Percentiles rank a stretch among this genome's conserved stretches.
These are phyloP conservation scores for Chalciporus sp. DNA, from an alignment of 1,284 basidiomycete genomes.

Conservation along the genomic window DNA sequence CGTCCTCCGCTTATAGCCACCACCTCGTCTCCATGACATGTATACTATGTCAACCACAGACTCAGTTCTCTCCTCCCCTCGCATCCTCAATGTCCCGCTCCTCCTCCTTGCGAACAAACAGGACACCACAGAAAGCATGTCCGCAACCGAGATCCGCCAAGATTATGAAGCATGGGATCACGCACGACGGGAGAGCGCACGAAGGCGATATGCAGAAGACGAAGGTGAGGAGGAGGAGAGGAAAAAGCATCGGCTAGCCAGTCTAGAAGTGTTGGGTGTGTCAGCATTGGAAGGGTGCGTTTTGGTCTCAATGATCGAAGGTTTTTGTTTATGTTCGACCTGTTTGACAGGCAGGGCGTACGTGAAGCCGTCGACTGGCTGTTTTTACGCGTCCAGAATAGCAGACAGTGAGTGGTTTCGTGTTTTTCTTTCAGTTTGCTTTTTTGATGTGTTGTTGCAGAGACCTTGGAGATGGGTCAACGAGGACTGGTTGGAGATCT, in stretches of 20 bases:
- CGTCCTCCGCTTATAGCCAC: slow-evolving; percentile 16
- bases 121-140: slow-evolving; percentile 75
- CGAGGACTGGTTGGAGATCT: slow-evolving; percentile 12
- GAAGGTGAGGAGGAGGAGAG: slow-evolving; percentile 50
- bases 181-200: slow-evolving; percentile 66
- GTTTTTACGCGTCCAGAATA: slow-evolving; percentile 90
- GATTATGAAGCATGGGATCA: slow-evolving; percentile 90
- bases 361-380: slow-evolving; percentile 92
- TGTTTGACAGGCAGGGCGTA: slow-evolving; percentile 73
- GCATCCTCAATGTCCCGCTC: slow-evolving; percentile 85
- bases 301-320: neutral
- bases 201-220: slow-evolving; percentile 51
- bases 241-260: slow-evolving; percentile 71
- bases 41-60: slow-evolving; percentile 48
- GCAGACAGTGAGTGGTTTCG: slow-evolving; percentile 50
- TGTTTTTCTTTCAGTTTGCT: neutral
- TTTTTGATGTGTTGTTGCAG: slow-evolving; percentile 5
- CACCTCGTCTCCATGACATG: neutral
- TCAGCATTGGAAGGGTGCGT: slow-evolving; percentile 88
- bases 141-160: slow-evolving; percentile 86
- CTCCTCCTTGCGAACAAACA: slow-evolving; percentile 93
- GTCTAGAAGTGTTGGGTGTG: slow-evolving; percentile 88
- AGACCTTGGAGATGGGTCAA: slow-evolving; percentile 21
- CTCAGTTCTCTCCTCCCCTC: slow-evolving; percentile 79
- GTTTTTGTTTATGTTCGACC: neutral